phyloP scores from a whole-genome alignment of 2,329 filamentous ascomycete genomes.

The Emmonsiellopsis sp. region DNA sequence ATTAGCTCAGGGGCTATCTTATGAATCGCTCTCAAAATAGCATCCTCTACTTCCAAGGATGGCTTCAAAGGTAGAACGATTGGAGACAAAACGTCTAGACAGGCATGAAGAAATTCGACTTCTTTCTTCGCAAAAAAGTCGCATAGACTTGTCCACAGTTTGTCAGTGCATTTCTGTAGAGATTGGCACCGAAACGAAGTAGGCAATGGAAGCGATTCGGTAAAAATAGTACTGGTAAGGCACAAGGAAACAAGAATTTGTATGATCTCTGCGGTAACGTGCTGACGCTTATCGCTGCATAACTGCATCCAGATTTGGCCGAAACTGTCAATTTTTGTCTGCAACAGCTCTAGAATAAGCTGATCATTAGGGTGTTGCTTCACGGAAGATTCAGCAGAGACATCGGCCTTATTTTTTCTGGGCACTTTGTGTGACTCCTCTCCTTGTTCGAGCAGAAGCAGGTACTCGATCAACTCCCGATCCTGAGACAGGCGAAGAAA shows the following conservation, averaged over 20 bases:
- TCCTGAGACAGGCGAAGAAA: constrained; percentile 34
- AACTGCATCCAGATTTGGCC: constrained; percentile 35
- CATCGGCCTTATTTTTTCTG: not conserved
- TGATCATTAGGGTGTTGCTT: constrained; percentile 26
- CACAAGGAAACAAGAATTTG: constrained; percentile 42
- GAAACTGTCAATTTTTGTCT: constrained; percentile 37
- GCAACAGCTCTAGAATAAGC: constrained; percentile 36
- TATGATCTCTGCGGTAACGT: constrained; percentile 41
- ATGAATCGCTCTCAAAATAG: constrained; percentile 17
- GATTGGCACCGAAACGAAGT: constrained; percentile 20
- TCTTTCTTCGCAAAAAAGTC: constrained; percentile 21
- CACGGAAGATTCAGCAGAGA: constrained; percentile 16
- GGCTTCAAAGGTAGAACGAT: constrained; percentile 19
- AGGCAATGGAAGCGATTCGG: constrained; percentile 25
- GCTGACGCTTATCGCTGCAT: constrained; percentile 32
- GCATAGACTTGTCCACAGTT: constrained; percentile 28
- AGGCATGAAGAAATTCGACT: constrained; percentile 19
- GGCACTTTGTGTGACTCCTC: not conserved
- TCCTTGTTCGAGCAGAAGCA: constrained; percentile 32
- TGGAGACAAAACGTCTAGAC: constrained; percentile 25
- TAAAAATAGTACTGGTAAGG: constrained; percentile 30
- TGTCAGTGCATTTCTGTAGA: constrained; percentile 19
- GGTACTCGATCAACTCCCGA: constrained; percentile 37
- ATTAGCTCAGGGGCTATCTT: constrained; percentile 20
- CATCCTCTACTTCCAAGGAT: constrained; percentile 11